Conservation (phyloP, 73 alveolate species). For the Paramecium caudatum region DNA sequence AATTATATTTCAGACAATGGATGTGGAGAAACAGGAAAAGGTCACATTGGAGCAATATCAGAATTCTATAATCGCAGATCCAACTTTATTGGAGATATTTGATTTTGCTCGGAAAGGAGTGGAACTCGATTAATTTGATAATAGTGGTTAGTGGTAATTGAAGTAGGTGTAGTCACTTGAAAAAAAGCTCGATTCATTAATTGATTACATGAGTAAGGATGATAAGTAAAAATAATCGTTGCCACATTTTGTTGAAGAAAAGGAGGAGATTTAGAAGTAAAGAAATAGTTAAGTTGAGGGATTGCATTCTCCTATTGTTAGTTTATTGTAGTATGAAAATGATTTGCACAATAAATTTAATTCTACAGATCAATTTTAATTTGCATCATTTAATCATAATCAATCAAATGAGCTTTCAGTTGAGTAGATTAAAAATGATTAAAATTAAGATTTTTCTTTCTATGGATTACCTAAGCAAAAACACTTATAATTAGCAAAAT, state of each 20-base stretch:
- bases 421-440: constrained; percentile 6
- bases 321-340: neutral
- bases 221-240: neutral
- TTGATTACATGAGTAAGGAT: constrained; percentile 33
- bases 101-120: constrained; percentile 65
- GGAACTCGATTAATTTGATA: neutral
- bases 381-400: constrained; percentile 22
- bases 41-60: constrained; percentile 65
- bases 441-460: constrained; percentile 32
- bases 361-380: constrained; percentile 16
- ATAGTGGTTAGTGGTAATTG: neutral
- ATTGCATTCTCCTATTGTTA: constrained; percentile 48
- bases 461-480: neutral
- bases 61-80: constrained; percentile 19
- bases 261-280: neutral
- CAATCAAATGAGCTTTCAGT: constrained; percentile 8
- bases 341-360: neutral
- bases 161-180: constrained; percentile 1
- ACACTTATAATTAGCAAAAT: neutral
- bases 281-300: constrained; percentile 43
- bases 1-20: constrained; percentile 49
- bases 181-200: constrained; percentile 32
- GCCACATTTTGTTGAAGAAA: constrained; percentile 30
- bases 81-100: constrained; percentile 52
- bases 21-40: constrained; percentile 56